Evolutionary conservation across 495 filamentous ascomycete genomes (phyloP), one percentile per base, ranked within the genome.

Genomic region (Chaetomium fimeti): DNA sequence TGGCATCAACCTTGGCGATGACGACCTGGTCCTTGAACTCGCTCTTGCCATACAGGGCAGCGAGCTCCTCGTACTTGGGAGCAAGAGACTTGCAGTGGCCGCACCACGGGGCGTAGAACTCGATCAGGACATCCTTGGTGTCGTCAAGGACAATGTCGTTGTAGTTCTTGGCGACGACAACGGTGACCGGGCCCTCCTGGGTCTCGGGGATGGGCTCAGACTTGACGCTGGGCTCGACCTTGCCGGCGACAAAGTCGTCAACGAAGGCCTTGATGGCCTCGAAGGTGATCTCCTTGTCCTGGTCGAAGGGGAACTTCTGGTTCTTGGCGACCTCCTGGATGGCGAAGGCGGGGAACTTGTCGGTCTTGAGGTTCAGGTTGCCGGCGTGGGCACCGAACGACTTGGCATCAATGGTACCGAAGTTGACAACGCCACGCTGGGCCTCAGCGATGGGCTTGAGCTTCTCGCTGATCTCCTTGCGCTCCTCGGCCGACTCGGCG

Each of bases 91-190:
- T 98, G 89, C 94, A 98, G 85, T 98, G 94, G 68, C 94, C 94
- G 76, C 95, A 99, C 95, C 94, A 98, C 48, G 95, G 95, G 27
- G 94, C 94, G 77, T 95, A 99, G 84, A 97, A 99, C 82, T 99
- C 94, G 63, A 97, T 85, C 66, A 99, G 85, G 51, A 99, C 94
- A 79, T 99, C 94, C 86, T 98, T 97, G 66, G 89, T 83, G 74
- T 96, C 89, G 70, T 99, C 87, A 38, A 97, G 84, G 72, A 99
- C 93, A 57, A 97, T 76, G 12, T 96, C 88, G 60, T 97, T 84
- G 84, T 97, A 99, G 79, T 86, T 94, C 77, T 95, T 88, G 74
- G 94, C 94, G 57, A 99, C 94, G 62, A 98, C 86, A 55, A 96
- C 86, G 49, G 87, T 87, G 64, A 96, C 93, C 47, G 91, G 84